Base-by-base conservation (phyloP, 2,329 filamentous ascomycete genomes). In the Hirsutella thompsonii region DNA sequence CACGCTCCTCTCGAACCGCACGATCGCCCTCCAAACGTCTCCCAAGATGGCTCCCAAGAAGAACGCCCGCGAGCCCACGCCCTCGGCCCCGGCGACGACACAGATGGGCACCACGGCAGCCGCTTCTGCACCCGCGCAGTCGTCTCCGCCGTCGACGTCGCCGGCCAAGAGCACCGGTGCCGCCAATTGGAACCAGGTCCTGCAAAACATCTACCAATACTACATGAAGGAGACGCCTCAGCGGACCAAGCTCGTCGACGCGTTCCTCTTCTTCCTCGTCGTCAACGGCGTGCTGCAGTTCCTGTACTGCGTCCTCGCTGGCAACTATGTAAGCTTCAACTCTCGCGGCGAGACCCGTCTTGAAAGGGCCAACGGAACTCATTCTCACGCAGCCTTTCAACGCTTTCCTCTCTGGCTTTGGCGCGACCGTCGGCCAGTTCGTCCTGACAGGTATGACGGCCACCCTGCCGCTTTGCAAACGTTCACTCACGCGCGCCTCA, bases 321-420 rank as follows among this genome's bases (percentile, higher is more conserved):
- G 92, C 49, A 96, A 95, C 65, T 98, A 90, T 56, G 92, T 98
- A 75, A 47, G 87, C 76, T 44, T 21, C 33, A 28, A 8, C 14
- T 16, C 5, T 32, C 30, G 11, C 30, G 30, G 9, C 3, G 2
- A 18, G 6, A n/a, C 8, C 4, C 5, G n/a, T 16, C 6, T 16
- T 4, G 14, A 19, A 5, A 4, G 35, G 23, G 35, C 19, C 16
- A 36, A 36, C 19, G 45, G n/a, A n/a, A 55, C 40, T 2, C 9
- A 5, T 28, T 37, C 32, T 5, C n/a, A n/a, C 23, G 8, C 44
- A 96, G 90, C 92, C 92, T 9, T 98, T 98, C 73, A 98, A 98
- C 62, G 92, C 93, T 49, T 98, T 98, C 69, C 78, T 98, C 26
- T 86, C 89, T 26, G 93, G 92, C 37, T 98, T 98, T 69, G 81